Evolutionary conservation across 2,329 filamentous ascomycete species (phyloP), one percentile per base, ranked within the genome.

Genomic region (Aspergillus sp.): DNA sequence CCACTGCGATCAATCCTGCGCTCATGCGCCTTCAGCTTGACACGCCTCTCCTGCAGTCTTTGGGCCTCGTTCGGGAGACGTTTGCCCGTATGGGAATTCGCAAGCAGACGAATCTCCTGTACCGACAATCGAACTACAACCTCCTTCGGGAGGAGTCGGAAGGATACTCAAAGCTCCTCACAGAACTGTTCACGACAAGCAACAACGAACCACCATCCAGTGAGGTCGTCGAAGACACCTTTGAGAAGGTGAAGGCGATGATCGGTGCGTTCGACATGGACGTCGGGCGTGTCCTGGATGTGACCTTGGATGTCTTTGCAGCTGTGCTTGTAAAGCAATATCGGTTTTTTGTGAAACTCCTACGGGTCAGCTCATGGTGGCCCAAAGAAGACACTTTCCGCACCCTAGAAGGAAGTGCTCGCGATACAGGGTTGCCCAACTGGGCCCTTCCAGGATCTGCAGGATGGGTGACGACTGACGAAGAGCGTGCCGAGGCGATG

Each of bases 211-310:
- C 86, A 19, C 87, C 88, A n/a, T 85, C 85, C 2, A 84, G 84
- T 49, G 88, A 91, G 56, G 82, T 88, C 32, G 90, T 93, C 2
- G 86, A 89, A 62, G 87, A 91, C 64, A 91, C 91, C 0, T 97
- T 96, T 64, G 89, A 97, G 68, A 86, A 87, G 58, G 88, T 99
- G 57, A 97, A 96, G 72, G 93, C 89, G 14, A 82, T 99, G 63
- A 96, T 99, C 59, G 94, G 94, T 52, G 94, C 94, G 6, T 99
- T 99, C 66, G 93, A 99, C 71, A 81, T 99, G 57, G 94, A 99
- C 69, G 94, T 97, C 34, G 95, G 94, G 45, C 85, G 95, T 65
- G 93, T 95, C 4, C 81, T 99, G 10, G 94, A 99, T 69, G 91
- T 97, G 19, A 95, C 91, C 0, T 81, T 99, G 16, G 94, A 99